Evolutionary conservation across 2,329 filamentous ascomycete species (phyloP).

Genomic region (Arthrinium phaeospermum): DNA sequence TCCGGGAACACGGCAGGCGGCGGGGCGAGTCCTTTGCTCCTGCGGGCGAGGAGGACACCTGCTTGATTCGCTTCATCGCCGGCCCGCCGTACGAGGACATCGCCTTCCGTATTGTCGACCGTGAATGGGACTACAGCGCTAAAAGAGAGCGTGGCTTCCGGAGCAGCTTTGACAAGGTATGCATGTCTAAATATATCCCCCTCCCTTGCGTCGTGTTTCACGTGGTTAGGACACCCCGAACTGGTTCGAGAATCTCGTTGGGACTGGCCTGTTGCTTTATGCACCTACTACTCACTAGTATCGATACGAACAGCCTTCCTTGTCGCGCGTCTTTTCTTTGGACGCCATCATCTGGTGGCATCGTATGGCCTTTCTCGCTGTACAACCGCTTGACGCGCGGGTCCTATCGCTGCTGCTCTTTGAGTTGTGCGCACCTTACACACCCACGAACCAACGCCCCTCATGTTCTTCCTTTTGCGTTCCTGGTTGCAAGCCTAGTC

Average conservation of each 20-base stretch:
- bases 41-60: slow-evolving; percentile 95
- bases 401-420: slow-evolving; percentile 26
- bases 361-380: slow-evolving; percentile 20
- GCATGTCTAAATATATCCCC: slow-evolving; percentile 36
- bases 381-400: slow-evolving; percentile 24
- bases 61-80: slow-evolving; percentile 92
- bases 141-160: slow-evolving; percentile 94
- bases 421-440: slow-evolving; percentile 12
- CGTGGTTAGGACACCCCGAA: slow-evolving; percentile 22
- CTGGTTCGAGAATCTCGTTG: slow-evolving; percentile 22
- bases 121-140: slow-evolving; percentile 98
- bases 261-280: slow-evolving; percentile 24
- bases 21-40: slow-evolving; percentile 91
- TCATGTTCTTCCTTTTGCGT: slow-evolving; percentile 24
- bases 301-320: slow-evolving; percentile 15
- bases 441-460: neutral
- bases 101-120: slow-evolving; percentile 95
- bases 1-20: slow-evolving; percentile 87
- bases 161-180: slow-evolving; percentile 96
- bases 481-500: slow-evolving; percentile 23
- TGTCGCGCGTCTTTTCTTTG: slow-evolving; percentile 2
- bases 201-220: slow-evolving; percentile 28
- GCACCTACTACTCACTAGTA: slow-evolving; percentile 19
- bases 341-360: slow-evolving; percentile 2
- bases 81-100: slow-evolving; percentile 97